A percentile compares a stretch with the other conserved stretches of the same genome.
phyloP scores from a whole-genome alignment of 1,284 basidiomycete genomes.

The Flammula alnicola region DNA sequence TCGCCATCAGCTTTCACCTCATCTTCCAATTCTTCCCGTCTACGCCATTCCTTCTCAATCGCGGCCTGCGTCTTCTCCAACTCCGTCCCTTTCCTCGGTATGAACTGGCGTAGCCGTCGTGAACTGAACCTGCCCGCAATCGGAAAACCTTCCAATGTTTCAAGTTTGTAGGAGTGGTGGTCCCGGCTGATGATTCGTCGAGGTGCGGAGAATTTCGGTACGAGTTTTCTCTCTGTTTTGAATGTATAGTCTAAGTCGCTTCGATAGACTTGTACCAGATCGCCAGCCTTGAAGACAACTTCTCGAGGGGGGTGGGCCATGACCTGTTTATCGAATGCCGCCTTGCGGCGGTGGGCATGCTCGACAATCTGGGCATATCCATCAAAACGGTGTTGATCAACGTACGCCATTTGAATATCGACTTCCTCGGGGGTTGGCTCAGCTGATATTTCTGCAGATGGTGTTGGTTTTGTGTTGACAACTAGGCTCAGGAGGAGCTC shows the following conservation, averaged over 20 bases:
- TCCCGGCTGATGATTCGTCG: slow-evolving; percentile 1
- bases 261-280: slow-evolving; percentile 36
- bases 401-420: slow-evolving; percentile 31
- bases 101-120: slow-evolving; percentile 19
- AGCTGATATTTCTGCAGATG: background rate
- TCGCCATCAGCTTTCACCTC: no score
- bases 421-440: slow-evolving; percentile 15
- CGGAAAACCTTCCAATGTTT: slow-evolving; percentile 15
- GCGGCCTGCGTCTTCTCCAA: slow-evolving; percentile 8
- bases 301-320: slow-evolving; percentile 15
- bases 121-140: slow-evolving; percentile 21
- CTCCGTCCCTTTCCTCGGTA: slow-evolving; percentile 15
- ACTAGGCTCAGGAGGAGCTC: slow-evolving; percentile 26
- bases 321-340: slow-evolving; percentile 30
- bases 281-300: slow-evolving; percentile 29
- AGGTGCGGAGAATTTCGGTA: slow-evolving; percentile 29
- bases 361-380: slow-evolving; percentile 27
- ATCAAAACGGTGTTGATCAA: slow-evolving; percentile 34
- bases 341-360: slow-evolving; percentile 29
- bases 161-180: slow-evolving; percentile 24
- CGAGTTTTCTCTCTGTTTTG: slow-evolving; percentile 29
- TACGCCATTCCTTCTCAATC: slow-evolving; percentile 10
- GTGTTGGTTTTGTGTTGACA: slow-evolving; percentile 27
- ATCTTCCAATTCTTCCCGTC: no score
- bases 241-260: slow-evolving; percentile 34